Base-by-base conservation (phyloP, 495 filamentous ascomycete species). In the Penicillium ochrochloron region DNA sequence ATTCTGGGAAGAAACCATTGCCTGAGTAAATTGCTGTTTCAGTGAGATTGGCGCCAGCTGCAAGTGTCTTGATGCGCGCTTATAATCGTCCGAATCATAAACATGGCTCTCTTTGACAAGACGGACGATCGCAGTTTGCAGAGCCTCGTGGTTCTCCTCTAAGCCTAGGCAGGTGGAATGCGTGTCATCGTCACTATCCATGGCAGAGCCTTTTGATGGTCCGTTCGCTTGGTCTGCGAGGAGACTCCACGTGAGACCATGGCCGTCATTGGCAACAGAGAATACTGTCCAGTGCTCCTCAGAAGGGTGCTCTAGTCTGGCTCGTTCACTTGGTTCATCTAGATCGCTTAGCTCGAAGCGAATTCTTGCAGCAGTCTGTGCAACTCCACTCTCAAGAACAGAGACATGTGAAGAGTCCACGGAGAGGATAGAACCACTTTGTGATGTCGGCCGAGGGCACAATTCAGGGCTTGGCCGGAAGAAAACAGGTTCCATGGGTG, bases 21-120 rank as follows among this genome's bases (percentile, higher is more conserved):
- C 80, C 31, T 71, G 70, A 41, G 76, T 75, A 67, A 82, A 81
- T 2, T 76, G 66, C 46, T 80, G 70, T 60, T 73, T 77, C 39
- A 82, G 68, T 17, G 80, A 74, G 33, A 66, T 39, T 6, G 59
- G 39, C 15, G 27, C 27, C 23, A 53, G 31, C 9, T 63, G 60
- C 4, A 34, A 11, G 19, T 23, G 50, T 53, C 14, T 21, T 14
- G 62, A 37, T 35, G 55, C 11, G 31, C 25, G 19, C 62, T 62
- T 66, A 23, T 66, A 65, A 21, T 72, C 70, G 31, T 64, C 65
- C 11, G 61, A 62, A 42, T 77, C 67, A 59, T 66, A 66, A 23
- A 90, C 88, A 65, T 93, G 91, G 62, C 88, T 91, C 44, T 95
- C 92, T 64, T 90, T 85, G 19, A 95, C 89, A 3, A 97, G 82